Base-by-base conservation (phyloP, 495 filamentous ascomycete species). In the Hypoxylon subgilvum region DNA sequence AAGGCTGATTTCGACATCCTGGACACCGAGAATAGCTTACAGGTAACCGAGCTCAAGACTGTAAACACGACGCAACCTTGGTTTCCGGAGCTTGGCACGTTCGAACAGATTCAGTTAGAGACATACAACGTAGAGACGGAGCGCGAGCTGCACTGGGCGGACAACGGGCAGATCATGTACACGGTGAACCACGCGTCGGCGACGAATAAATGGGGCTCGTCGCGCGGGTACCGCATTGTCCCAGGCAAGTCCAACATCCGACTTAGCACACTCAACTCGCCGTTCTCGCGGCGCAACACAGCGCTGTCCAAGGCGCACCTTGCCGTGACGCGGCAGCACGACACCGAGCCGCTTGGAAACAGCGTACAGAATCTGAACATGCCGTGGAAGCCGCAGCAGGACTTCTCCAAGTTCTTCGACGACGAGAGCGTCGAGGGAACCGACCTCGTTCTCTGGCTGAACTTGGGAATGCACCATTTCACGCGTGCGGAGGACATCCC, bases 401-500 rank as follows among this genome's bases (percentile, higher is more conserved):
- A 84, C 64, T 85, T 84, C 60, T 52, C 59, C 27, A 76, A 78
- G 43, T 81, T 82, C 58, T 78, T 84, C 46, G 66, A 85, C 57
- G 76, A 70, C 36, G 82, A 85, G 65, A 69, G 48, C 19, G 66
- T 84, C n/a, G 69, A 76, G 22, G 72, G 78, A 47, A 75, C 76
- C 43, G 83, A 86, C 57, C 39, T 85, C 9, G 68, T 73, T 2
- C 41, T 74, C 5, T 76, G 72, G 72, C 72, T 81, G 50, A 84
- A 82, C 60, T 68, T 84, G n/a, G 83, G 82, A 27, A 83, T 80
- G 73, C 82, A 84, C 62, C 83, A 86, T 54, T 72, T 82, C 22
- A 81, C 82, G 1, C 73, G 79, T 38, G 73, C 78, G 14, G 79
- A 75, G 43, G 82, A 84, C 47, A 42, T 85, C 0, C 82, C 82